Percentiles rank a stretch among this genome's conserved stretches.
phyloP scores from a whole-genome alignment of 352 stramenopile genomes.

The Halophytophthora polymorphica region DNA sequence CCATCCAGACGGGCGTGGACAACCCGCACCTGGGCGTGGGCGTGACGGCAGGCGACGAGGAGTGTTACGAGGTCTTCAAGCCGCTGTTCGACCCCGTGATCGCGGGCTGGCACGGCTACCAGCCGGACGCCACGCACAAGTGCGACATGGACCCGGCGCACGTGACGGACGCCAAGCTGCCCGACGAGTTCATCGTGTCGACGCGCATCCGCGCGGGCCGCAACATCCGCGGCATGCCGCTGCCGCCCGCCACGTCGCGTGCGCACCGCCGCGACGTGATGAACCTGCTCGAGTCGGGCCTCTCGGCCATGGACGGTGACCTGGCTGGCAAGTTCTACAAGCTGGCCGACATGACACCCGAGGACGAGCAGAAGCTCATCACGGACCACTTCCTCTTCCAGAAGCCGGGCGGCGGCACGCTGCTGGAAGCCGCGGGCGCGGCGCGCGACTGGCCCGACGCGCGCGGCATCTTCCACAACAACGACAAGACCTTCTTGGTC shows the following conservation, averaged over 20 bases:
- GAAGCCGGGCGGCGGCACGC: constrained; percentile 69
- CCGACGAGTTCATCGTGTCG: constrained; percentile 71
- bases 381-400: constrained; percentile 85
- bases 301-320: constrained; percentile 71
- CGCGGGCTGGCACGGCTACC: constrained; percentile 69
- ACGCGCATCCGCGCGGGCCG: constrained; percentile 82
- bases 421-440: constrained; percentile 65
- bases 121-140: constrained; percentile 60
- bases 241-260: constrained; percentile 77
- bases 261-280: constrained; percentile 86
- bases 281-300: constrained; percentile 72
- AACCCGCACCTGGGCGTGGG: constrained; percentile 71
- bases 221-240: constrained; percentile 78
- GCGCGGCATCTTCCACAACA: constrained; percentile 77
- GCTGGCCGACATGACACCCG: constrained; percentile 67
- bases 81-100: constrained; percentile 70
- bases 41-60: constrained; percentile 60
- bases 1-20: constrained; percentile 75
- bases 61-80: constrained; percentile 74
- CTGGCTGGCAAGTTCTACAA: constrained; percentile 79
- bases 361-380: constrained; percentile 76
- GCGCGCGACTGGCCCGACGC: constrained; percentile 70
- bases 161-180: constrained; percentile 58
- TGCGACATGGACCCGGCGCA: constrained; percentile 68
- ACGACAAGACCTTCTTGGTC: constrained; percentile 77